A percentile compares a stretch with the other conserved stretches of the same genome.
Conservation (phyloP, 2,329 filamentous ascomycete genomes). For the Colletotrichum acutatum region DNA sequence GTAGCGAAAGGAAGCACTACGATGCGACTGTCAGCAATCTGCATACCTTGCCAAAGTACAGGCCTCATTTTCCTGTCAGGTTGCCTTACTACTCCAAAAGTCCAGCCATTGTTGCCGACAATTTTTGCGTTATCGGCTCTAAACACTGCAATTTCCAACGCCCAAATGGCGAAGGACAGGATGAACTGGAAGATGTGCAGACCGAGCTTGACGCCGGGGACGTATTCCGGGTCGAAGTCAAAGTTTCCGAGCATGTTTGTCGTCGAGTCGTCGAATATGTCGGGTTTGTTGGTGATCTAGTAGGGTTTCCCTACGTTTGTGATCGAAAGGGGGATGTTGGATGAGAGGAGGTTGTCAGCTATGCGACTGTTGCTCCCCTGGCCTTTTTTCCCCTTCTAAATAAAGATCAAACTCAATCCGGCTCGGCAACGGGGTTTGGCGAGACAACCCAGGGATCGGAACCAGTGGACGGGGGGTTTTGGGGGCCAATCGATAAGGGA, state of each 20-base stretch:
- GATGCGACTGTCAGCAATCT: slow-evolving; percentile 21
- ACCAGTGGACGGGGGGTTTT: not conserved
- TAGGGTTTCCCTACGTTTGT: slow-evolving; percentile 4
- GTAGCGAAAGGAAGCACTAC: slow-evolving; percentile 73
- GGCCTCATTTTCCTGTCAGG: slow-evolving; percentile 10
- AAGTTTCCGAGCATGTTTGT: slow-evolving; percentile 56
- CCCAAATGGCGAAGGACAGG: slow-evolving; percentile 66
- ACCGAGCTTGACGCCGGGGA: slow-evolving; percentile 67
- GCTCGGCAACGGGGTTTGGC: slow-evolving; percentile 34
- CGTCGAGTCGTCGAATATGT: slow-evolving; percentile 2
- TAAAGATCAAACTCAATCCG: slow-evolving; percentile 34
- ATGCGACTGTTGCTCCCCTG: slow-evolving; percentile 29
- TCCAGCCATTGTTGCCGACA: slow-evolving; percentile 70
- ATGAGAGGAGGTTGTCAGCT: slow-evolving; percentile 20
- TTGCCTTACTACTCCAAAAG: slow-evolving; percentile 69
- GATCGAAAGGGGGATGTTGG: slow-evolving; percentile 22
- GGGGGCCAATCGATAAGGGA: slow-evolving; percentile 23
- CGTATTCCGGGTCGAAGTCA: slow-evolving; percentile 64
- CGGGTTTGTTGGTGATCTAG: not conserved
- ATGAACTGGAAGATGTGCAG: slow-evolving; percentile 67
- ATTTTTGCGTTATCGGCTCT: slow-evolving; percentile 58
- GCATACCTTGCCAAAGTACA: not conserved
- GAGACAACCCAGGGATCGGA: slow-evolving; percentile 29
- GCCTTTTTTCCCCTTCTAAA: slow-evolving; percentile 24
- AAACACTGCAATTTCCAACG: slow-evolving; percentile 70